phyloP scores from a whole-genome alignment of 495 filamentous ascomycete genomes.

The Staphylotrichum longicolle region DNA sequence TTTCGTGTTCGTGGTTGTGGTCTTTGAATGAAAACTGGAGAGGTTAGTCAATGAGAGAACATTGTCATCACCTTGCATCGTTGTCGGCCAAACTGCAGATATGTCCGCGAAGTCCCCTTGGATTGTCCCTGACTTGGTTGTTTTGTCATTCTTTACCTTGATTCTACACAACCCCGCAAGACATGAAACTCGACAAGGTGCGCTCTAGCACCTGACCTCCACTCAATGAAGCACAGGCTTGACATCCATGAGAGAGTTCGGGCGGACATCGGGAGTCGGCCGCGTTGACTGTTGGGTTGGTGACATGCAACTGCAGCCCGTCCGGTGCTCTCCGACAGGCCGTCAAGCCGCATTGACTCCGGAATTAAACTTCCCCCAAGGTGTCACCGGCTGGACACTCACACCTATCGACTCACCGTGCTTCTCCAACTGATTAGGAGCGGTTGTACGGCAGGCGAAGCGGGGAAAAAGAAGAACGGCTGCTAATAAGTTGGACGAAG shows the following conservation, averaged over 20 bases:
- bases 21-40: neutral
- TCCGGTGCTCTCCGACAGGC: neutral
- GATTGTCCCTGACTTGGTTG: too few species aligned
- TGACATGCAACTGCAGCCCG: neutral
- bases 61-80: too few species aligned
- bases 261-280: conserved; percentile 1
- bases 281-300: neutral
- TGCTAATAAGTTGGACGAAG: neutral
- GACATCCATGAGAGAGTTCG: neutral
- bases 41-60: too few species aligned
- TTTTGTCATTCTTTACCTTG: neutral
- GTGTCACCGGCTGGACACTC: too few species aligned
- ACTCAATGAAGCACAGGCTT: too few species aligned
- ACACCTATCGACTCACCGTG: neutral
- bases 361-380: neutral
- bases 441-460: neutral
- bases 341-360: neutral
- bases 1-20: neutral
- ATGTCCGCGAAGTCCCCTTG: too few species aligned
- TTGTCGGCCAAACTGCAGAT: too few species aligned
- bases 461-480: neutral
- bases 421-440: neutral
- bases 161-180: too few species aligned
- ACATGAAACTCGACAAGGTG: too few species aligned
- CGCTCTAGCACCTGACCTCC: too few species aligned